phyloP scores from a whole-genome alignment of 2,329 filamentous ascomycete species.

The Kalaharituber pfeilii region DNA sequence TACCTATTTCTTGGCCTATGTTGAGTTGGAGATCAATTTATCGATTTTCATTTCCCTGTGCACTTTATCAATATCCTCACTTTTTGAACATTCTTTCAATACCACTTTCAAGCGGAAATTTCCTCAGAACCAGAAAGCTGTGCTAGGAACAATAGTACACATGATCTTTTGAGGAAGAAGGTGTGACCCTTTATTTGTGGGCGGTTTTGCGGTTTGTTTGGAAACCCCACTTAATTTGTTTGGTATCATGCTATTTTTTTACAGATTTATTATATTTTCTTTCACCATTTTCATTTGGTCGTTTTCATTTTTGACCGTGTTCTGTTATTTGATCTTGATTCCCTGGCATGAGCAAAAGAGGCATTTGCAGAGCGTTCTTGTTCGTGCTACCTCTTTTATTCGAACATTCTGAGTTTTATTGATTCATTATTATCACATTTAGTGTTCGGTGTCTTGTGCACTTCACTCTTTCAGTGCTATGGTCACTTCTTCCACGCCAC shows the following conservation, averaged over 20 bases:
- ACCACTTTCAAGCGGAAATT: slow-evolving; percentile 12
- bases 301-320: not conserved
- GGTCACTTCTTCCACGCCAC: no score
- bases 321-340: not conserved
- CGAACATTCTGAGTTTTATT: not conserved
- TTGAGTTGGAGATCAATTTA: no score
- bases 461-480: slow-evolving; percentile 12
- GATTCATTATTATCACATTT: not conserved
- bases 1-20: no score
- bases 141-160: not conserved
- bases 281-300: not conserved
- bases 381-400: not conserved
- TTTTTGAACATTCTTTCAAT: slow-evolving; percentile 14
- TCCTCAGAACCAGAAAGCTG: not conserved
- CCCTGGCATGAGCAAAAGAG: not conserved
- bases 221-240: not conserved
- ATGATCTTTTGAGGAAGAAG: no score
- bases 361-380: not conserved
- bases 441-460: slow-evolving; percentile 10
- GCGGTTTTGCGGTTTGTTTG: not conserved
- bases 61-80: slow-evolving; percentile 9
- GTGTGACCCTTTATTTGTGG: no score
- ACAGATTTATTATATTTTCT: not conserved
- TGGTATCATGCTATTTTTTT: not conserved
- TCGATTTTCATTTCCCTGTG: slow-evolving; percentile 3